Conservation (phyloP, 2,329 filamentous ascomycete genomes). For the Cyphellophora europaea region DNA sequence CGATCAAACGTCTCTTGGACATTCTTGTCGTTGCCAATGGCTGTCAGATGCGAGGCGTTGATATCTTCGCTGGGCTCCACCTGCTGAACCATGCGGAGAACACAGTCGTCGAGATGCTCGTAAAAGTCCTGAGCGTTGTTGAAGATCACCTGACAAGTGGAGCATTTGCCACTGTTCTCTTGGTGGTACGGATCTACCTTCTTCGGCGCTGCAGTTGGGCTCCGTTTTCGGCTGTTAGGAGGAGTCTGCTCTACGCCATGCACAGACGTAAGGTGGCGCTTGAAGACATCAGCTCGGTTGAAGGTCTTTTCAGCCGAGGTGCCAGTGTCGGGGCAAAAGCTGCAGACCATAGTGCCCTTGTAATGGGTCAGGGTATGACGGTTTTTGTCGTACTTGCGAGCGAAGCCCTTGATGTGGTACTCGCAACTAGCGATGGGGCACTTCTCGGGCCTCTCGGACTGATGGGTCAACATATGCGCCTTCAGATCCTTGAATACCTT, state of each 20-base stretch:
- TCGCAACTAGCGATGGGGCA: slow-evolving; percentile 88
- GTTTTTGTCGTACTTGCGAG: slow-evolving; percentile 94
- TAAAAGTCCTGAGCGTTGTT: slow-evolving; percentile 90
- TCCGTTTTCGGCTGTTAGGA: slow-evolving; percentile 80
- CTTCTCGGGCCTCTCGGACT: slow-evolving; percentile 84
- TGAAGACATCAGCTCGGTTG: slow-evolving; percentile 92
- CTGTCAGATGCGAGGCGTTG: slow-evolving; percentile 45
- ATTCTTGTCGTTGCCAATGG: slow-evolving; percentile 51
- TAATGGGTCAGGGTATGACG: slow-evolving; percentile 89
- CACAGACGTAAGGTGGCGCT: slow-evolving; percentile 81
- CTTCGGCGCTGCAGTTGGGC: slow-evolving; percentile 41
- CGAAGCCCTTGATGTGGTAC: slow-evolving; percentile 86
- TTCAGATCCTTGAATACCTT: slow-evolving; percentile 84
- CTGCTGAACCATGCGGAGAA: slow-evolving; percentile 53
- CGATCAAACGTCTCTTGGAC: slow-evolving; percentile 50
- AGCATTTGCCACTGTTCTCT: slow-evolving; percentile 79
- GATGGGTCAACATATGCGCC: slow-evolving; percentile 90
- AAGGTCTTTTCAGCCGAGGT: slow-evolving; percentile 90
- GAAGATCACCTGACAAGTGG: slow-evolving; percentile 80
- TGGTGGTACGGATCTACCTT: slow-evolving; percentile 62
- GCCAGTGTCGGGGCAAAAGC: slow-evolving; percentile 83
- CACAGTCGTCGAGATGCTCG: slow-evolving; percentile 75
- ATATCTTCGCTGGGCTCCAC: slow-evolving; percentile 49
- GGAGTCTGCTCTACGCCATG: slow-evolving; percentile 89
- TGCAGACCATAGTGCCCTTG: slow-evolving; percentile 95